phyloP scores from a whole-genome alignment of 2,329 filamentous ascomycete genomes.

The Monosporascus ibericus region DNA sequence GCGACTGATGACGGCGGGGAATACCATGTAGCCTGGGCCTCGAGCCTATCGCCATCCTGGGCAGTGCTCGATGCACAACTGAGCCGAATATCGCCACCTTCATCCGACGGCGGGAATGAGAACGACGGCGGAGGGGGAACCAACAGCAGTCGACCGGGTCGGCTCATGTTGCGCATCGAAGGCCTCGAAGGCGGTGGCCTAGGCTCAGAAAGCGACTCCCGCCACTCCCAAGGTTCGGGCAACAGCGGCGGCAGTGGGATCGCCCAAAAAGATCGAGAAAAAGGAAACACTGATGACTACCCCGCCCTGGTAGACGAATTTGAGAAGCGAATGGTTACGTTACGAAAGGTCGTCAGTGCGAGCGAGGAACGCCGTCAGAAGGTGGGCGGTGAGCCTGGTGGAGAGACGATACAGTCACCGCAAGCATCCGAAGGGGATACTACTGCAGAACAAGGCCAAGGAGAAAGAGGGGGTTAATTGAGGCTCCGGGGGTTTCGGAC shows the following conservation, averaged over 20 bases:
- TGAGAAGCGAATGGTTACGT: slow-evolving; percentile 47
- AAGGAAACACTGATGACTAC: slow-evolving; percentile 38
- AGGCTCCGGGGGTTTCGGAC: too few relatives aligned
- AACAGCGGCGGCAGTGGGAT: slow-evolving; percentile 24
- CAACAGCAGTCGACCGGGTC: slow-evolving; percentile 26
- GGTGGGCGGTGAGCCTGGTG: slow-evolving; percentile 14
- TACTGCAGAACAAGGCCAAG: not conserved
- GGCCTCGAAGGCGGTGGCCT: slow-evolving; percentile 37
- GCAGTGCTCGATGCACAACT: slow-evolving; percentile 45
- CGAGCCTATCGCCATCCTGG: slow-evolving; percentile 71
- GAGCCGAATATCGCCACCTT: slow-evolving; percentile 32
- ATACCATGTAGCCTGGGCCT: slow-evolving; percentile 58
- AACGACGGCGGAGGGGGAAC: slow-evolving; percentile 29
- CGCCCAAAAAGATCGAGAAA: slow-evolving; percentile 18
- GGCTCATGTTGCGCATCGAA: slow-evolving; percentile 58
- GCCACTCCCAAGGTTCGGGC: slow-evolving; percentile 18
- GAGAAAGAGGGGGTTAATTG: too few relatives aligned
- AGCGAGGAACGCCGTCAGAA: slow-evolving; percentile 37
- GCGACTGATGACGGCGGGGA: slow-evolving; percentile 32
- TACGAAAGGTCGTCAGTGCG: slow-evolving; percentile 50
- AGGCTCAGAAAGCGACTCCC: slow-evolving; percentile 30
- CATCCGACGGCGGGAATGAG: slow-evolving; percentile 22
- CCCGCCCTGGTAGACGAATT: slow-evolving; percentile 49
- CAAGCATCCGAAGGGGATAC: not conserved
- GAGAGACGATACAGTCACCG: not conserved